Evolutionary conservation across 345 rosid species (phyloP), one percentile per base, ranked within the genome.

Genomic region (Eucalyptus viminalis): DNA sequence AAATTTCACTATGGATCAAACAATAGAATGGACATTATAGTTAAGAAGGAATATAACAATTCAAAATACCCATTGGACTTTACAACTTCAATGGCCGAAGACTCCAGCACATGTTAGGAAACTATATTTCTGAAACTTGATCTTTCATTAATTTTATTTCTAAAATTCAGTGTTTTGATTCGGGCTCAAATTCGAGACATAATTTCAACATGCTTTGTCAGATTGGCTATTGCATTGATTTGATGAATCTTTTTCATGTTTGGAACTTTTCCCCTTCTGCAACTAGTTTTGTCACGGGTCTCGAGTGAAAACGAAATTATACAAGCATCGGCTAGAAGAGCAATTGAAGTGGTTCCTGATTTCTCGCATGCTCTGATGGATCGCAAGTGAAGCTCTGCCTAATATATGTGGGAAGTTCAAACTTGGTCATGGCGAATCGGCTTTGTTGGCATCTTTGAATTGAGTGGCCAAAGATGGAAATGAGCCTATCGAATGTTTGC

Each of bases 1-100:
- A 1, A 7, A 51, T 51, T 51, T 1, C 0, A 17, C 9, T 51
- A 53, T 53, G 19, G 0, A 3, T 53, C 1, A 53, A 53, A 0
- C 24, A 53, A 19, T 53, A 7, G 10, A 53, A 53, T 53, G 1
- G 24, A 17, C 0, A 53, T 53, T 53, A 53, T 53, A 53, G 19
- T 53, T 9, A 53, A 19, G 9, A 53, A 19, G 24, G 9, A 53
- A 53, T 53, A 17, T 53, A 17, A 53, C 0, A 53, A 17, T 53
- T 53, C 56, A 53, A 53, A 53, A 19, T 53, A 17, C 24, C 7
- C 56, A 1, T 19, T 7, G 4, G 9, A 53, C 56, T 53, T 17
- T 53, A 24, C 22, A 53, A 53, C 24, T 17, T 53, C 24, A 53
- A 7, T 51, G 10, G 2, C 24, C 0, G 9, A 17, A 53, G 56